A percentile compares a stretch with the other conserved stretches of the same genome.
phyloP scores from a whole-genome alignment of 208 protist species.

The Trypanosoma melophagium region DNA sequence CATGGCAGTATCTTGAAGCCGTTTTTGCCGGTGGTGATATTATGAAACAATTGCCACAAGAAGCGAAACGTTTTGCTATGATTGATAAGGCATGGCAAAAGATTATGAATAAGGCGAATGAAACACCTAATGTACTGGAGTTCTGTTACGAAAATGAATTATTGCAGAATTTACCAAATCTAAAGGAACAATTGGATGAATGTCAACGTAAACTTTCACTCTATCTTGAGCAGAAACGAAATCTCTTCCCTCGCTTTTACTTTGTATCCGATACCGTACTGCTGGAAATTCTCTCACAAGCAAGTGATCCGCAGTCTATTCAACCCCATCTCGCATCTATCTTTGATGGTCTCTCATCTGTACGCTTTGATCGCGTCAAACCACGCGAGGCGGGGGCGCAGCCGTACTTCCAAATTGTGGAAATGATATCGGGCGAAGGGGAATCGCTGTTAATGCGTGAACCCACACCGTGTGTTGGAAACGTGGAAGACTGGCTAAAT shows the following conservation, averaged over 20 bases:
- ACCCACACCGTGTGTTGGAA: slow-evolving; percentile 89
- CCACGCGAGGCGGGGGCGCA: slow-evolving; percentile 88
- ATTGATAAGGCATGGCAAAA: slow-evolving; percentile 97
- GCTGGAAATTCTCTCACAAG: slow-evolving; percentile 97
- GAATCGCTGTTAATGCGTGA: slow-evolving; percentile 88
- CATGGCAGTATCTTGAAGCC: slow-evolving; percentile 97
- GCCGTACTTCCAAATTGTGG: slow-evolving; percentile 91
- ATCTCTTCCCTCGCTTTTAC: slow-evolving; percentile 98
- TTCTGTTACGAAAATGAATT: slow-evolving; percentile 97
- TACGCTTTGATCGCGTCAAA: slow-evolving; percentile 91
- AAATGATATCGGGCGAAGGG: slow-evolving; percentile 90
- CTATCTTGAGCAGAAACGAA: slow-evolving; percentile 98
- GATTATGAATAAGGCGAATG: slow-evolving; percentile 96
- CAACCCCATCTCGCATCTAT: slow-evolving; percentile 93
- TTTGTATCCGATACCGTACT: slow-evolving; percentile 98
- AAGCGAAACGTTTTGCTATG: slow-evolving; percentile 95
- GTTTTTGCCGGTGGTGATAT: slow-evolving; percentile 97
- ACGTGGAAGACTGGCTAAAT: slow-evolving; percentile 95
- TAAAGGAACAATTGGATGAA: slow-evolving; percentile 96
- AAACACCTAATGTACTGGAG: slow-evolving; percentile 93
- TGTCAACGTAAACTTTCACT: slow-evolving; percentile 97
- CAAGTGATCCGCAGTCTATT: slow-evolving; percentile 93
- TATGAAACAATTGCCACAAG: slow-evolving; percentile 96
- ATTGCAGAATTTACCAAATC: slow-evolving; percentile 91
- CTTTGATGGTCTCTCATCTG: slow-evolving; percentile 91